Conservation (phyloP, 139 green algal species). For the Closterium sp. region DNA sequence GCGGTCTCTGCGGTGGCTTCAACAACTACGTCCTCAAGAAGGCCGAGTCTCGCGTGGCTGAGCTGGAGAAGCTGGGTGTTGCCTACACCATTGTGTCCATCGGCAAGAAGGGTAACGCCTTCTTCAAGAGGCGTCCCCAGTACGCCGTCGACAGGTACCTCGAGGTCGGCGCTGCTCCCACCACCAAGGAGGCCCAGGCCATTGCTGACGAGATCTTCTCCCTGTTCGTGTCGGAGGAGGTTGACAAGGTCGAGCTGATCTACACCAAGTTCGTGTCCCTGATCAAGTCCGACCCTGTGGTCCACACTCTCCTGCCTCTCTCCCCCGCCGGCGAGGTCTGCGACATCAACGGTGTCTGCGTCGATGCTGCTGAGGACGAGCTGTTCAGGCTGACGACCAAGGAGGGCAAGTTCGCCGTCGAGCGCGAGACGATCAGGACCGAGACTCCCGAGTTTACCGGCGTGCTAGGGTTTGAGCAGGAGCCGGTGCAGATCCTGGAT, state of each 20-base stretch:
- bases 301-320: conserved; percentile 95
- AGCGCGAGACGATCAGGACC: conserved; percentile 76
- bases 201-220: conserved; percentile 97
- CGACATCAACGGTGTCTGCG: conserved; percentile 91
- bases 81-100: conserved; percentile 75
- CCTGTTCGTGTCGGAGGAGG: conserved; percentile 88
- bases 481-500: conserved; percentile 98
- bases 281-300: conserved; percentile 81
- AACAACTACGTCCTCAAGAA: conserved; percentile 97
- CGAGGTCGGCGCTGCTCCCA: conserved; percentile 78
- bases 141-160: conserved; percentile 65
- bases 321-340: conserved; percentile 88
- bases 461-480: conserved; percentile 96
- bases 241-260: conserved; percentile 97
- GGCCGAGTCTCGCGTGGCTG: conserved; percentile 76
- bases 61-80: conserved; percentile 84
- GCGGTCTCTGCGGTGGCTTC: conserved; percentile 98
- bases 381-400: conserved; percentile 92
- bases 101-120: conserved; percentile 89
- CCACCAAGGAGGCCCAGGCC: conserved; percentile 94
- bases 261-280: conserved; percentile 99
- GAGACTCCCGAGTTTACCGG: conserved; percentile 72
- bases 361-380: conserved; percentile 96
- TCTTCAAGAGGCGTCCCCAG: conserved; percentile 78
- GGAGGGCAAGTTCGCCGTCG: conserved; percentile 82